Percentiles rank a stretch among this genome's conserved stretches.
Conservation (phyloP, 805 yeast genomes). For the Ogataea neopini region DNA sequence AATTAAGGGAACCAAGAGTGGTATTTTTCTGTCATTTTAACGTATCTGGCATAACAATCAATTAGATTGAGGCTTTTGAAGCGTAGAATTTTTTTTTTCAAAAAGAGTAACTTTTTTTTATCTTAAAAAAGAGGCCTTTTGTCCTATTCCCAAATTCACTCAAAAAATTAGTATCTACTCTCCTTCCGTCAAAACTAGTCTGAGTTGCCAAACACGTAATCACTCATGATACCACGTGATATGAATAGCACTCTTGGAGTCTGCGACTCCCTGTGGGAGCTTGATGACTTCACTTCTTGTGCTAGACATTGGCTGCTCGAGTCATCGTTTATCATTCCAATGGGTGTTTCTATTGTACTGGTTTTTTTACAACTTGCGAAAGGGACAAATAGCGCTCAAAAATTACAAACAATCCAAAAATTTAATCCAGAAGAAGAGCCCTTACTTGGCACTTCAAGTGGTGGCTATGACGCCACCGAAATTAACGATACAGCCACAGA, state of each 20-base stretch:
- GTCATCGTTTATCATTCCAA: conserved; percentile 31
- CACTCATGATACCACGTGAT: conserved; percentile 3
- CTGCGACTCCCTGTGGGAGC: conserved; percentile 26
- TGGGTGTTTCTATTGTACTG: conserved; percentile 35
- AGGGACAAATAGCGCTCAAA: conserved; percentile 1
- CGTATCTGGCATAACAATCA: too few species aligned
- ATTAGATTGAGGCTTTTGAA: background rate
- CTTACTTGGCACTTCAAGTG: conserved; percentile 7
- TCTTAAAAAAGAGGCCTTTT: background rate
- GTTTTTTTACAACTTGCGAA: conserved; percentile 12
- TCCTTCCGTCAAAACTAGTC: background rate
- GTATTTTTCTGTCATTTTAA: too few species aligned
- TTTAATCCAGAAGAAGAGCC: conserved; percentile 22
- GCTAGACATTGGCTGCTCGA: conserved; percentile 42
- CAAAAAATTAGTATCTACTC: background rate
- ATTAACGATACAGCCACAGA: conserved; percentile 11
- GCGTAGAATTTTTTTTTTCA: background rate
- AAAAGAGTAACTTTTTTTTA: background rate
- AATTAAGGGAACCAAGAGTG: too few species aligned
- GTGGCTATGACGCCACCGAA: conserved; percentile 27
- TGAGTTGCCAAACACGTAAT: background rate
- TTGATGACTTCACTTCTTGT: conserved; percentile 52
- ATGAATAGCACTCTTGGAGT: conserved; percentile 9
- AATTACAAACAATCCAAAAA: background rate
- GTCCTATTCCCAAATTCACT: background rate